Base-by-base conservation (phyloP, 441 rosid species). In the Syzygium malaccense region DNA sequence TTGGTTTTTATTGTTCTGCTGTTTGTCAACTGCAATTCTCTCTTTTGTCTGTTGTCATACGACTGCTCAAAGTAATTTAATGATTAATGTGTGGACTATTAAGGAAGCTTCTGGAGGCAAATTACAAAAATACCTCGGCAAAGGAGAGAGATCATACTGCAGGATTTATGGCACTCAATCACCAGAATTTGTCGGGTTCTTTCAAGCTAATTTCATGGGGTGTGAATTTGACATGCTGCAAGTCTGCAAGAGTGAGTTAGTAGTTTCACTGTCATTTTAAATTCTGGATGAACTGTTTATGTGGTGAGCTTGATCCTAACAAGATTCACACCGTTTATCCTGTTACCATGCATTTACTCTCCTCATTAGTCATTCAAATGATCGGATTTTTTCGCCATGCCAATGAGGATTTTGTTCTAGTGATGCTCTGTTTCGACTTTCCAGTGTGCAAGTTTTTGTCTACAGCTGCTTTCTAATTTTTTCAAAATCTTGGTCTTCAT, bases 311-410 rank as follows among this genome's bases (percentile, higher is more conserved):
- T 60, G 66, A 60, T 60, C 32, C 66, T 60, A 28, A 28, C 66
- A 6, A 60, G 8, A 28, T 60, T 60, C 66, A 60, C 66, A 28
- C 6, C 14, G 18, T 60, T 60, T 60, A 13, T 28, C 66, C 32
- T 28, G 8, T 60, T 0, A 8, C 2, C 32, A 5, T 1, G 4
- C 18, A 0, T 14, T 60, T 60, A 28, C 32, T 60, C 0, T 60
- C 6, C 8, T 3, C 32, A 28, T 60, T 60, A 28, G 4, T 28
- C 17, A 28, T 60, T 60, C 8, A 30, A 28, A 17, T 7, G 0
- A 15, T 0, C 32, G 66, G 66, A 60, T 60, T 60, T 60, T 60
- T 60, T 28, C 32, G 0, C 66, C 28, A 28, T 8, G 18, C 32
- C 66, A 60, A 60, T 28, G 54, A 53, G 54, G 54, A 53, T 53